Base-by-base conservation (phyloP, 176 grass and related monocot genomes). In the barley (Hordeum vulgare) region DNA sequence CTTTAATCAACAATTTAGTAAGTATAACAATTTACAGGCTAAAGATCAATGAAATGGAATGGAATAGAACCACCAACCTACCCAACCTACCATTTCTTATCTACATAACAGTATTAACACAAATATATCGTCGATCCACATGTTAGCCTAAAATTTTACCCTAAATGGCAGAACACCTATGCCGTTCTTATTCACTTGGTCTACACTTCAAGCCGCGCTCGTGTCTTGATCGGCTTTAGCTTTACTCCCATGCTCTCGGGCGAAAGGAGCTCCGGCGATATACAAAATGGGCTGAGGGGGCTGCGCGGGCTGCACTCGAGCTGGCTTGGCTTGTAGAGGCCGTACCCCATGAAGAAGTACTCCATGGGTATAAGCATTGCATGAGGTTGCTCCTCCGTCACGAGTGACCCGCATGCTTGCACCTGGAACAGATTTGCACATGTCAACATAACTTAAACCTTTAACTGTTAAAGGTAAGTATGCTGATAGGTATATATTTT, bases 161-260 rank as follows among this genome's bases (percentile, higher is more conserved):
- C 89, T 92, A 97, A 49, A 94, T 86, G 44, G 44, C 44, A 47
- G 12, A 53, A 53, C 40, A 60, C 31, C 65, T 12, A 8, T 44
- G 11, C 34, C 47, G n/a, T 61, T 21, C 26, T 64, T 71, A 63
- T 66, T 86, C 80, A 45, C 28, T 10, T 71, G 11, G 71, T 4
- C 90, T 93, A 99, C 59, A 95, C 87, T 85, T 96, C 61, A 20
- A 94, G 60, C 18, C 85, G 85, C 10, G 85, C 81, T 31, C 96
- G 74, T 0, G 93, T 99, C 67, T 96, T 98, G 62, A 98, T 98
- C 5, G 96, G 96, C 87, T 98, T 98, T 72, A 98, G 89, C 84
- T 96, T 98, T 51, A 98, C 80, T 80, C 96, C 96, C 96, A 98
- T 98, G 85, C 96, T 98, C 82, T 98, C 96, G 0, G 96, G 96